These are phyloP conservation scores for Blastobotrys capitulatus DNA, from an alignment of 1,139 yeast species.

Conservation along the genomic window DNA sequence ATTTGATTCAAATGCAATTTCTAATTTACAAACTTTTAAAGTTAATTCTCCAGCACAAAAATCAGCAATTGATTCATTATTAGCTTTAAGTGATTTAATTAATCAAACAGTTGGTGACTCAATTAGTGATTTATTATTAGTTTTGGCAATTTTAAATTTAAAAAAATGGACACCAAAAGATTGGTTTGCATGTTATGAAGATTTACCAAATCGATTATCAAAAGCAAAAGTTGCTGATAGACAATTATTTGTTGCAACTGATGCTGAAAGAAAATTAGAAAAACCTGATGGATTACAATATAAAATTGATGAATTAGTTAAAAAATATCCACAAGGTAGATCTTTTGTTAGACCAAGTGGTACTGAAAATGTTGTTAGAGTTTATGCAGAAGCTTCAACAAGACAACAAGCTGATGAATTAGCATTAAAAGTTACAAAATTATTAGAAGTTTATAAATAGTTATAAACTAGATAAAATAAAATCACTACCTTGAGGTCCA, in stretches of 20 bases:
- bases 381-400: slow-evolving; percentile 83
- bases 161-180: slow-evolving; percentile 53
- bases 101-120: slow-evolving; percentile 99
- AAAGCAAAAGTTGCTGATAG: slow-evolving; percentile 85
- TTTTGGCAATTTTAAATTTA: slow-evolving; percentile 58
- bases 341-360: slow-evolving; percentile 97
- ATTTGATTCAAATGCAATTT: slow-evolving; percentile 58
- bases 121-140: slow-evolving; percentile 77
- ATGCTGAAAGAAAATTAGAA: slow-evolving; percentile 79
- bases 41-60: slow-evolving; percentile 35
- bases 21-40: slow-evolving; percentile 29
- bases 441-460: slow-evolving; percentile 21
- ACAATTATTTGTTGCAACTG: slow-evolving; percentile 70
- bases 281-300: slow-evolving; percentile 76
- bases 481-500: slow-evolving; percentile 63
- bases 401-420: slow-evolving; percentile 47
- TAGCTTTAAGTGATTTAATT: slow-evolving; percentile 60
- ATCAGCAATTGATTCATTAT: slow-evolving; percentile 47
- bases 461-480: slow-evolving; percentile 39
- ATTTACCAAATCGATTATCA: slow-evolving; percentile 77
- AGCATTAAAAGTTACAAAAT: slow-evolving; percentile 44
- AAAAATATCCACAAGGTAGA: slow-evolving; percentile 58
- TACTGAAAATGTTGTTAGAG: slow-evolving; percentile 95
- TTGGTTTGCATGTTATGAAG: slow-evolving; percentile 78
- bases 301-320: slow-evolving; percentile 61